A percentile compares a stretch with the other conserved stretches of the same genome.
These are phyloP conservation scores for Dictyostelium brefeldianum DNA, from an alignment of 78 protist genomes.

Conservation along the genomic window DNA sequence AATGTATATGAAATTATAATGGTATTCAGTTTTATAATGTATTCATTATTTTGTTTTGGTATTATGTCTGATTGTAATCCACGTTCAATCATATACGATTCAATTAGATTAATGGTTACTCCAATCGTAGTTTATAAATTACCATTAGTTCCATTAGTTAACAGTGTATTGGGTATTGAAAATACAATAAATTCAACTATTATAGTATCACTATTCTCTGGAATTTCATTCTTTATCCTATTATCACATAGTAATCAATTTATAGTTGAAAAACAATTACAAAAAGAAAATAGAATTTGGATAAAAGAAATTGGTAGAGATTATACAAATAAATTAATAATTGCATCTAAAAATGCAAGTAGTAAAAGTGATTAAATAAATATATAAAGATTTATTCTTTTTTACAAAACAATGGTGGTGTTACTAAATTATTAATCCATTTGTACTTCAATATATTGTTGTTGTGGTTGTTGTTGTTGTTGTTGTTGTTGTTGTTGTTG, in stretches of 20 bases:
- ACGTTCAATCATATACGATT: background rate
- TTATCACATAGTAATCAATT: slow-evolving; percentile 2
- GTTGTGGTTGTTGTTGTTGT: slow-evolving; percentile 1
- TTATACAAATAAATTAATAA: background rate
- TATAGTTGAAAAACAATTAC: background rate
- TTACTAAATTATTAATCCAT: too few species aligned
- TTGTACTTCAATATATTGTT: background rate
- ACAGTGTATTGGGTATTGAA: too few species aligned
- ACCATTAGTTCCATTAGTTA: background rate
- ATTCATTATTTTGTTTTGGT: slow-evolving; percentile 4
- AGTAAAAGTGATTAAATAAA: background rate
- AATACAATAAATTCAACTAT: too few species aligned
- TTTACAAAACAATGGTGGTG: too few species aligned
- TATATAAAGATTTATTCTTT: background rate
- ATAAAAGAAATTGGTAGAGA: slow-evolving; percentile 25
- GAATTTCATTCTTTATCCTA: background rate
- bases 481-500: background rate
- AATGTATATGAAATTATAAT: background rate
- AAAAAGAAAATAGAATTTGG: slow-evolving; percentile 23
- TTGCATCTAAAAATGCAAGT: too few species aligned
- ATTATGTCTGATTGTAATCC: background rate
- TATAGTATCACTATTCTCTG: background rate
- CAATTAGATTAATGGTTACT: background rate
- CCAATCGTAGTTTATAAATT: background rate
- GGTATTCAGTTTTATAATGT: background rate